These are phyloP conservation scores for Trichodelitschia bisporula DNA, from an alignment of 495 filamentous ascomycete species.

Conservation along the genomic window DNA sequence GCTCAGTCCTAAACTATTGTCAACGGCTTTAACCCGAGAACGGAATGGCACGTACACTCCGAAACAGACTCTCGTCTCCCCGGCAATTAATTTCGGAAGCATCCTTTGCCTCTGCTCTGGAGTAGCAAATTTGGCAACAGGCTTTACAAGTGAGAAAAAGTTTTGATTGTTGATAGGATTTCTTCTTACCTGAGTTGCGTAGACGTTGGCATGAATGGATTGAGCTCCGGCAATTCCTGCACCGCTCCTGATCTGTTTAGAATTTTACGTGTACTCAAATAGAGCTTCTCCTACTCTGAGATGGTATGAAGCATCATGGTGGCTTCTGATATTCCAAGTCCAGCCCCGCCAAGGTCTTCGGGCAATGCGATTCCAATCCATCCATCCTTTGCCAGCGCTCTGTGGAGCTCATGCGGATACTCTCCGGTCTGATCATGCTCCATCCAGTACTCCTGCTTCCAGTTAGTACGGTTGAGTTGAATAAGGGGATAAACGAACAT, in stretches of 20 bases:
- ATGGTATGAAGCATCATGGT: slow-evolving; percentile 76
- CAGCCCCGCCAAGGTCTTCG: slow-evolving; percentile 43
- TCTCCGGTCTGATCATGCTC: slow-evolving; percentile 37
- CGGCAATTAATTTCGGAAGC: slow-evolving; percentile 43
- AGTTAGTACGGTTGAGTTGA: slow-evolving; percentile 23
- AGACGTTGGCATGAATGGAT: slow-evolving; percentile 52
- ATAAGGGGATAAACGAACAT: slow-evolving; percentile 6
- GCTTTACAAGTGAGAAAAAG: slow-evolving; percentile 10
- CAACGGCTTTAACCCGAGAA: too few species aligned
- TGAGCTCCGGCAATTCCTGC: slow-evolving; percentile 61
- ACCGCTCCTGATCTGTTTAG: slow-evolving; percentile 21
- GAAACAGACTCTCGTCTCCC: slow-evolving; percentile 44
- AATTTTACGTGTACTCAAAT: too few species aligned
- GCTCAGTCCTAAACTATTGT: slow-evolving; percentile 21
- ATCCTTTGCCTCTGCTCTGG: slow-evolving; percentile 30
- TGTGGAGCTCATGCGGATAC: slow-evolving; percentile 50
- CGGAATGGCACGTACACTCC: slow-evolving; percentile 26
- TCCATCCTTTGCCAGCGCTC: slow-evolving; percentile 50
- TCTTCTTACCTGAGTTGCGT: slow-evolving; percentile 34
- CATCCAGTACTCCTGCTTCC: slow-evolving; percentile 37
- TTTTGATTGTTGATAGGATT: neutral
- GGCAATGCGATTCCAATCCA: slow-evolving; percentile 65
- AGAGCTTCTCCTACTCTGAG: too few species aligned
- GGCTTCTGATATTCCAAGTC: slow-evolving; percentile 56
- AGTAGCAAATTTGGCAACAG: slow-evolving; percentile 44